Evolutionary conservation across 345 rosid genomes (phyloP), one percentile per base, ranked within the genome.

Genomic region (Populus ilicifolia): DNA sequence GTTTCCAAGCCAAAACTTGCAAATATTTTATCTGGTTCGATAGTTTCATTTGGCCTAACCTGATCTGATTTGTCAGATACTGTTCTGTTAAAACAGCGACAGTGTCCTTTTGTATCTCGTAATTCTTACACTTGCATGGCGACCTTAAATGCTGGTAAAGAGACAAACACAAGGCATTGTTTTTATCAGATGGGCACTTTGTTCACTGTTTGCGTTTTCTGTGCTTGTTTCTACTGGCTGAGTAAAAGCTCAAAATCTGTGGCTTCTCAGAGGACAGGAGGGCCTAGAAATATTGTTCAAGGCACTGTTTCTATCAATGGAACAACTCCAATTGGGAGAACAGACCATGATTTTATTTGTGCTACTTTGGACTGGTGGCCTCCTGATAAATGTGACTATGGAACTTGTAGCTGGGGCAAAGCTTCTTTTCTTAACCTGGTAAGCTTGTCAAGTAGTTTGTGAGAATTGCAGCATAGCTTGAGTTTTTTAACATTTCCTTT

Each of bases 311-410:
- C 72, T 71, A 80, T 85, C 73, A 75, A 88, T 65, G 91, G 88
- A 72, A 79, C 83, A 52, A 77, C 77, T 75, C 67, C 84, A 41
- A 68, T 80, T 27, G 89, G 85, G 35, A 75, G 21, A 69, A 84
- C 86, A 8, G 88, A 85, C 67, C 27, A 76, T 12, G 79, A 87
- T 77, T 89, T 87, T 78, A 71, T 87, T 21, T 89, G 89, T 54
- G 89, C 87, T 62, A 85, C 89, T 64, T 76, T 89, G 76, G 88
- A 87, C 67, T 89, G 88, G 84, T 86, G 91, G 82, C 91, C 91
- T 63, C 83, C 88, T 56, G 89, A 85, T n/a, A 78, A 85, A 71
- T 89, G 91, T 69, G 85, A 85, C 73, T 85, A 83, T 68, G 91
- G 87, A 59, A 80, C 81, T 27, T 89, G 87, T 38, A 83, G 86